Percentiles rank a stretch among this genome's conserved stretches.
These are phyloP conservation scores for Xylariaceae sp. DNA, from an alignment of 2,329 filamentous ascomycete genomes.

Conservation along the genomic window DNA sequence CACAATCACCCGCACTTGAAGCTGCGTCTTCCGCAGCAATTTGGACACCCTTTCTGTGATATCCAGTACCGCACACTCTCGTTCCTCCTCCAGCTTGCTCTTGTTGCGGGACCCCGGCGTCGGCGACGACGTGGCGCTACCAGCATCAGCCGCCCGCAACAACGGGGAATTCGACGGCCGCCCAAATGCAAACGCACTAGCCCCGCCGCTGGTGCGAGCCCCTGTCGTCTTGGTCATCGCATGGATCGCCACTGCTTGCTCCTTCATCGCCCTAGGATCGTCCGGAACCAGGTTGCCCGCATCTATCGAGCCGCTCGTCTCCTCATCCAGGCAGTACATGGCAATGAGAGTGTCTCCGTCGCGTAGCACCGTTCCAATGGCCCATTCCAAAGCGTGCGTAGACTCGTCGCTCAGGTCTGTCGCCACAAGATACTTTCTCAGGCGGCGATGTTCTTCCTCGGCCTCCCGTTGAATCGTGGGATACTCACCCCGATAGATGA, in stretches of 20 bases:
- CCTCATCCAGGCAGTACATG: constrained; percentile 91
- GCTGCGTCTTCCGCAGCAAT: constrained; percentile 79
- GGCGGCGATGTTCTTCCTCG: constrained; percentile 70
- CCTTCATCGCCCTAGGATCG: constrained; percentile 69
- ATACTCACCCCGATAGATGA: constrained; percentile 88
- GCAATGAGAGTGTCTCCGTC: constrained; percentile 93
- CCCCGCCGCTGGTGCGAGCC: constrained; percentile 18
- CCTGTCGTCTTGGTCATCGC: constrained; percentile 44
- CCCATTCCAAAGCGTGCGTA: constrained; percentile 94
- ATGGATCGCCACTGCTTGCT: constrained; percentile 69
- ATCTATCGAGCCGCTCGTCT: constrained; percentile 55
- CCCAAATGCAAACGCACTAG: constrained; percentile 25
- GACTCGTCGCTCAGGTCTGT: constrained; percentile 94
- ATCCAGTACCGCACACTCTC: constrained; percentile 73
- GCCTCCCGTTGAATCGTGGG: constrained; percentile 70
- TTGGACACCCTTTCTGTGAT: constrained; percentile 84
- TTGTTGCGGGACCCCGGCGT: constrained; percentile 48
- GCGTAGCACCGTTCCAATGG: constrained; percentile 87
- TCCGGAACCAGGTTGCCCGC: constrained; percentile 60
- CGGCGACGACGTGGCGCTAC: constrained; percentile 40
- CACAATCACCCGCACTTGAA: constrained; percentile 90
- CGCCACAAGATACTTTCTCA: constrained; percentile 91
- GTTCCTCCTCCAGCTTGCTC: constrained; percentile 69
- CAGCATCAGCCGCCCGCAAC: constrained; percentile 34
- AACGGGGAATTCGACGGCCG: constrained; percentile 32